Conservation (phyloP, 352 stramenopile genomes). For the Phytophthora pinifolia region DNA sequence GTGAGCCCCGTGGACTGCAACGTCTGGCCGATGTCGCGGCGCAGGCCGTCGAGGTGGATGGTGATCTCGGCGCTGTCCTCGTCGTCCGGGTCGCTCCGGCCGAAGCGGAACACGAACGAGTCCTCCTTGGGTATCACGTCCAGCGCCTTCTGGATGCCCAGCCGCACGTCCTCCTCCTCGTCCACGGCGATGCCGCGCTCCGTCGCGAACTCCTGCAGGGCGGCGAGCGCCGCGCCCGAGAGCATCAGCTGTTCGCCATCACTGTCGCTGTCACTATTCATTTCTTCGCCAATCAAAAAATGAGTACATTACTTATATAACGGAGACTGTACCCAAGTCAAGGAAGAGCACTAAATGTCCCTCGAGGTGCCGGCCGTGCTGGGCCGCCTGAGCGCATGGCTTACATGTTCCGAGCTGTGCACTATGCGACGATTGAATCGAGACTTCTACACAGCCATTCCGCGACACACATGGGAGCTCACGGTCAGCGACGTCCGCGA, state of each 20-base stretch:
- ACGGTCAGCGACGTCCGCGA: constrained; percentile 32
- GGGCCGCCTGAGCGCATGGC: constrained; percentile 47
- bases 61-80: constrained; percentile 35
- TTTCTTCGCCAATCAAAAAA: constrained; percentile 19
- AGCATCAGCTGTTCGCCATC: constrained; percentile 47
- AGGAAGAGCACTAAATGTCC: constrained; percentile 14
- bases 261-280: constrained; percentile 39
- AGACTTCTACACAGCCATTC: constrained; percentile 27
- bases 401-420: constrained; percentile 45
- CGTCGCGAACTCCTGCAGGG: constrained; percentile 55
- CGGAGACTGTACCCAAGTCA: too few relatives aligned
- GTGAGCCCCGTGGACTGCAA: constrained; percentile 63
- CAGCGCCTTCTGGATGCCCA: constrained; percentile 60
- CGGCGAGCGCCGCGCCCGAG: constrained; percentile 42
- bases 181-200: constrained; percentile 53
- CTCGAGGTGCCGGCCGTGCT: constrained; percentile 34
- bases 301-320: too few relatives aligned
- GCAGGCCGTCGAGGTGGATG: constrained; percentile 54
- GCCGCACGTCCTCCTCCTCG: constrained; percentile 40
- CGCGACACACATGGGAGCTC: constrained; percentile 48
- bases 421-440: constrained; percentile 32
- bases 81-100: constrained; percentile 18
- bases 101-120: constrained; percentile 57
- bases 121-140: constrained; percentile 66
- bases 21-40: constrained; percentile 63